These are phyloP conservation scores for Cordyceps fumosorosea DNA, from an alignment of 2,329 filamentous ascomycete genomes.

Conservation along the genomic window DNA sequence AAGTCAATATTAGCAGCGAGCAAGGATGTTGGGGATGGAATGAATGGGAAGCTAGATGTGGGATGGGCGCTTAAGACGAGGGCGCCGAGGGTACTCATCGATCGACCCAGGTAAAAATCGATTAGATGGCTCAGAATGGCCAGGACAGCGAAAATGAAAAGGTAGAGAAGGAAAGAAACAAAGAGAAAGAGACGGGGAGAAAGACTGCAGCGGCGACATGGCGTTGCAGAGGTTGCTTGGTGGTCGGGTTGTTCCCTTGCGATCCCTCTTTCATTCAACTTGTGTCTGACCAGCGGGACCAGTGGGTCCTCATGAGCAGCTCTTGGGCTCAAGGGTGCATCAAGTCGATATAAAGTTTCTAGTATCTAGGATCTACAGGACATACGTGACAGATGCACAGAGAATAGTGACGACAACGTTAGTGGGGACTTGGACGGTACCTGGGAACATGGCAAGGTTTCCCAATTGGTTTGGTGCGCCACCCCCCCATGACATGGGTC, in stretches of 20 bases:
- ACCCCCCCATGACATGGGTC: slow-evolving; percentile 27
- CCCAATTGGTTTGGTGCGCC: slow-evolving; percentile 28
- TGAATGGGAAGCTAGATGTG: background rate
- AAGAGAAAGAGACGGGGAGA: background rate
- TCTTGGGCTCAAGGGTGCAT: slow-evolving; percentile 25
- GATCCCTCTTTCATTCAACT: slow-evolving; percentile 31
- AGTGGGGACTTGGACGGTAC: slow-evolving; percentile 22
- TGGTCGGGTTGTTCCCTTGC: slow-evolving; percentile 20
- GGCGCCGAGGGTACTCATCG: background rate
- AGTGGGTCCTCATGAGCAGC: slow-evolving; percentile 29
- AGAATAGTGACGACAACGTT: slow-evolving; percentile 14
- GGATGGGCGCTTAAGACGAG: background rate
- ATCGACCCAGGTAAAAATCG: background rate
- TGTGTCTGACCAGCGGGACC: slow-evolving; percentile 33
- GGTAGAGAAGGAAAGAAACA: background rate
- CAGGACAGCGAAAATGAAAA: background rate
- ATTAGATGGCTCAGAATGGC: background rate
- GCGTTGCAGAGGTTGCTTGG: background rate
- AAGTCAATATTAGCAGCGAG: background rate
- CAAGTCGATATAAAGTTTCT: slow-evolving; percentile 28
- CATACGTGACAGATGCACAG: background rate
- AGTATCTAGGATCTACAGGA: slow-evolving; percentile 12
- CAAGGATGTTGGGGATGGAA: slow-evolving; percentile 1
- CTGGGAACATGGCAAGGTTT: background rate
- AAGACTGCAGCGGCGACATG: background rate